Evolutionary conservation across 1,139 yeast species (phyloP).

Genomic region (Candida albicans): DNA sequence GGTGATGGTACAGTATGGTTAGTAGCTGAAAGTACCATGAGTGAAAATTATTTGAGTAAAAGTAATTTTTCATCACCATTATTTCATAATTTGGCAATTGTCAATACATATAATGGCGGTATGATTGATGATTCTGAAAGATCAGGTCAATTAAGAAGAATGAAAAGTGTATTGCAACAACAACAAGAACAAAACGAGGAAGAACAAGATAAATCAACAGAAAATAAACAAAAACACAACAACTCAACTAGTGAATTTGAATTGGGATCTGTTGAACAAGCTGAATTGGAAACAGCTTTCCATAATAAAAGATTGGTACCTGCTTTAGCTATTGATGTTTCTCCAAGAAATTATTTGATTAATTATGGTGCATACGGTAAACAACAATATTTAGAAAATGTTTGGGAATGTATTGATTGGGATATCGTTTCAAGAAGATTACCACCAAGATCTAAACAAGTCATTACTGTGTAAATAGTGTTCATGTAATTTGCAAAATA

Average conservation of each 20-base stretch:
- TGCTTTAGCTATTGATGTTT: slow-evolving; percentile 66
- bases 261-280: slow-evolving; percentile 45
- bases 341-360: slow-evolving; percentile 64
- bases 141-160: slow-evolving; percentile 48
- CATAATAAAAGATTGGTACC: slow-evolving; percentile 55
- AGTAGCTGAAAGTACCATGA: slow-evolving; percentile 54
- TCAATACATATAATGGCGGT: slow-evolving; percentile 78
- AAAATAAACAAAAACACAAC: slow-evolving; percentile 4
- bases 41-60: slow-evolving; percentile 24
- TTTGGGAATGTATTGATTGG: slow-evolving; percentile 77
- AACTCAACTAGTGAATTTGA: slow-evolving; percentile 17
- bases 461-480: slow-evolving; percentile 15
- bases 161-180: slow-evolving; percentile 24
- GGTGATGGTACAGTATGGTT: slow-evolving; percentile 81
- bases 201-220: slow-evolving; percentile 14
- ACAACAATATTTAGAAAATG: slow-evolving; percentile 60
- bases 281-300: slow-evolving; percentile 38
- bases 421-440: slow-evolving; percentile 57
- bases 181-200: slow-evolving; percentile 16
- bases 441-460: slow-evolving; percentile 44
- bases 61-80: slow-evolving; percentile 20
- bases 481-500: not conserved
- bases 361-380: slow-evolving; percentile 82
- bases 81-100: slow-evolving; percentile 53
- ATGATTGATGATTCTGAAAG: slow-evolving; percentile 57